Evolutionary conservation across 129 eudicot species (phyloP), one percentile per base, ranked within the genome.

Genomic region (Solidago caesia): DNA sequence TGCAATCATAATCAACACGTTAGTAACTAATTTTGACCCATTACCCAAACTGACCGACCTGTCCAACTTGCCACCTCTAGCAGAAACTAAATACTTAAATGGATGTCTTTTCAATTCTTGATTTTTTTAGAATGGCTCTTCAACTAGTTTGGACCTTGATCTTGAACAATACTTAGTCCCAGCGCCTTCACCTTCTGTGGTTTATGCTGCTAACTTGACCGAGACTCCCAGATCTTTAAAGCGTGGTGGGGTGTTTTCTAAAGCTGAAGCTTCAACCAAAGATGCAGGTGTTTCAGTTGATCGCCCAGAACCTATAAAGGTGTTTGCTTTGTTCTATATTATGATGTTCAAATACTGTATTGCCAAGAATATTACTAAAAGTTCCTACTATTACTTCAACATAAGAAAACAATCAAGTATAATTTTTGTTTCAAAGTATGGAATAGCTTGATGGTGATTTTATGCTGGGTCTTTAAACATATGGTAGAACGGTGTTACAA

Each of bases 91-190:
- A 2, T 68, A 10, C 5, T 16, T 57, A 47, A 59, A 9, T 48
- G 68, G 46, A 61, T 5, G 56, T 74, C 27, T 69, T 77, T 76
- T 10, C 10, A 49, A 65, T 42, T 27, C 39, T 39, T 72, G 11
- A 16, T 25, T 4, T 73, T 64, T 75, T 64, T 82, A 95, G 97
- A 70, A 74, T 77, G 92, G 88, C 44, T 85, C 96, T 83, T 85
- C 96, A 39, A 85, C 90, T 52, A 82, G 85, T 88, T 87, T 95
- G 96, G 99, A 95, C 74, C 99, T 95, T 84, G 99, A 95, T 81
- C 88, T 95, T 66, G 99, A 95, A 75, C 96, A 87, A 71, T 95
- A 95, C 67, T 82, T 89, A 75, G 90, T 95, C 77, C 99, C 99
- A 39, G 89, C 99, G 74, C 99, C 98, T 2, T 46, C 82, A 79